Base-by-base conservation (phyloP, 2,329 filamentous ascomycete species). In the Harringtonia lauricola region DNA sequence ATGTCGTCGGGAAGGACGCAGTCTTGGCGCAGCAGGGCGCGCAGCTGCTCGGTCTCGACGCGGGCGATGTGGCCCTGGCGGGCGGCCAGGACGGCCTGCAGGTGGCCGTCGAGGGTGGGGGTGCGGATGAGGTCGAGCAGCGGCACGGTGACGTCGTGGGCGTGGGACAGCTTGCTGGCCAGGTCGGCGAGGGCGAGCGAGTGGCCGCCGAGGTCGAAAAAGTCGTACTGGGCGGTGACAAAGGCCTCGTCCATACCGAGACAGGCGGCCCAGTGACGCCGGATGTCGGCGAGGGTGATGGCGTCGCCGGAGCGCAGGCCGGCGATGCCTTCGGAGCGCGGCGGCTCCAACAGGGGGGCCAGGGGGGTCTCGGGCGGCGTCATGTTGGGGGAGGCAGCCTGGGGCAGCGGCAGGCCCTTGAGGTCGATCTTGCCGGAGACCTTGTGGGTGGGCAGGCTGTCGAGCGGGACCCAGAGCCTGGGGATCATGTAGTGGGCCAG, bases 401-500 rank as follows among this genome's bases (percentile, higher is more conserved):
- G 73, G 1, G 83, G 83, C 1, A 76, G 65, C 24, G 85, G 85
- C 14, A 90, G 68, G 13, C 72, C 68, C 58, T 86, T 86, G 44
- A 84, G 67, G 53, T 90, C 81, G 18, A 80, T 77, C 63, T 90
- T 90, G 18, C 85, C 85, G 14, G 84, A 89, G 1, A 90, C 85
- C 40, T 76, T 79, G 52, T 87, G 80, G 0, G 83, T 88, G 0
- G 85, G 85, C 6, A 90, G 62, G 47, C 74, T 71, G 3, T 81
- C 73, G 28, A 89, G 62, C 54, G 83, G 75, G 31, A 89, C 79
- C 85, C 85, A 90, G 3, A 88, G 60, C 1, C 81, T 71, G 0
- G 85, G 85, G 43, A 90, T 81, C 85, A 90, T 89, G 61, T 90
- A 90, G 49, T 86, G 83, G 2, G 85, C 85, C 26, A 90, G 70